These are phyloP conservation scores for Sphaerulina musiva DNA, from an alignment of 2,329 filamentous ascomycete species.

Conservation along the genomic window DNA sequence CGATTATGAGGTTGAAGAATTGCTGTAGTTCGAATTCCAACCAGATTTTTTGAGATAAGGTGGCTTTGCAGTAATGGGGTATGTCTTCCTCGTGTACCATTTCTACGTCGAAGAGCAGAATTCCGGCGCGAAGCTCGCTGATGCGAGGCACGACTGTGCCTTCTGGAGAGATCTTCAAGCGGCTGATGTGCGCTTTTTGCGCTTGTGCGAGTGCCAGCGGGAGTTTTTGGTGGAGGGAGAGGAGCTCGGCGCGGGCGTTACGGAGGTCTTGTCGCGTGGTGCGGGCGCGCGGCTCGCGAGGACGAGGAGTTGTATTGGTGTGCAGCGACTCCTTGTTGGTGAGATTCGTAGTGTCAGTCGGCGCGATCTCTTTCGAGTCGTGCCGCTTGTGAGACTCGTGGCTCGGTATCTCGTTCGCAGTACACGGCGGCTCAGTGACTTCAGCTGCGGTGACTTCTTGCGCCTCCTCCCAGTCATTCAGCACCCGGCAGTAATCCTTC, in stretches of 20 bases:
- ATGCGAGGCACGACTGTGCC: not conserved
- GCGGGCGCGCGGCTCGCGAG: not conserved
- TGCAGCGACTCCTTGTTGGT: not conserved
- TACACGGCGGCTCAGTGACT: not conserved
- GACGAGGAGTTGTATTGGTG: not conserved
- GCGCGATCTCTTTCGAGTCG: too few relatives aligned
- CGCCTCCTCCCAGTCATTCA: not conserved
- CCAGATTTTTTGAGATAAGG: not conserved
- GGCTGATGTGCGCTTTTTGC: not conserved
- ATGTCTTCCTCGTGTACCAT: not conserved
- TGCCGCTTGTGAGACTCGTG: too few relatives aligned
- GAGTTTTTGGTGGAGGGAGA: not conserved
- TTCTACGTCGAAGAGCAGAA: not conserved
- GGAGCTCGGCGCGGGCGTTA: not conserved
- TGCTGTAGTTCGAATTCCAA: not conserved
- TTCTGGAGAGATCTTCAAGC: not conserved
- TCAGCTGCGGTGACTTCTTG: not conserved
- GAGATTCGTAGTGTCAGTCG: not conserved
- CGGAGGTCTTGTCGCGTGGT: not conserved
- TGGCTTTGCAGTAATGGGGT: not conserved
- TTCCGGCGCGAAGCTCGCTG: not conserved
- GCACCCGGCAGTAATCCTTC: not conserved
- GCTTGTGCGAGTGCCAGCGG: not conserved
- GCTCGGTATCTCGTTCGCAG: not conserved
- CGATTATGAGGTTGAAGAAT: not conserved